These are phyloP conservation scores for Sindora glabra DNA, from an alignment of 306 rosid species.

Conservation along the genomic window DNA sequence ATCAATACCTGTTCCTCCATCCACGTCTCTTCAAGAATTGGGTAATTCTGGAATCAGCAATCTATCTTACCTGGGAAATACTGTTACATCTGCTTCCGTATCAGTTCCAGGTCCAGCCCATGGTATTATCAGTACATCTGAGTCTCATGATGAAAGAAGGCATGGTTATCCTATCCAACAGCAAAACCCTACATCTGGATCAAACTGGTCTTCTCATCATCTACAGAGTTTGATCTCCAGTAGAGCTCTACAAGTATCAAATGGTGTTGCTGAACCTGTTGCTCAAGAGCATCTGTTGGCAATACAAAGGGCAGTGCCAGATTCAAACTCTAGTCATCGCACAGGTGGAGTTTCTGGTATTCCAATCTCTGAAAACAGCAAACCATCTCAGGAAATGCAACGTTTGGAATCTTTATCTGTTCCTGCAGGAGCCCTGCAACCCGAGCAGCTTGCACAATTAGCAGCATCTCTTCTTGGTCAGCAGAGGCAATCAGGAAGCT, in stretches of 20 bases:
- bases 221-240: slow-evolving; percentile 33
- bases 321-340: slow-evolving; percentile 30
- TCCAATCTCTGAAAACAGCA: slow-evolving; percentile 27
- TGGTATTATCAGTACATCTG: slow-evolving; percentile 22
- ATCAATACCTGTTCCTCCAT: slow-evolving; percentile 17
- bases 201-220: slow-evolving; percentile 47
- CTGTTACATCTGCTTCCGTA: slow-evolving; percentile 29
- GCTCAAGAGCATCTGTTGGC: slow-evolving; percentile 31
- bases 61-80: slow-evolving; percentile 35
- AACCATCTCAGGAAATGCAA: slow-evolving; percentile 31
- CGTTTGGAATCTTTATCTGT: slow-evolving; percentile 32
- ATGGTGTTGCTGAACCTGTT: slow-evolving; percentile 32
- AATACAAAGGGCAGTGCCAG: slow-evolving; percentile 30
- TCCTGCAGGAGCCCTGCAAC: slow-evolving; percentile 44
- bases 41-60: slow-evolving; percentile 39
- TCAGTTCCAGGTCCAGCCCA: slow-evolving; percentile 36
- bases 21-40: slow-evolving; percentile 35
- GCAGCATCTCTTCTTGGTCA: slow-evolving; percentile 74
- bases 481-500: slow-evolving; percentile 55
- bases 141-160: slow-evolving; percentile 39
- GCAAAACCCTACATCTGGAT: slow-evolving; percentile 27
- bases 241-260: slow-evolving; percentile 34
- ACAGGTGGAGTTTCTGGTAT: slow-evolving; percentile 36
- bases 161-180: slow-evolving; percentile 46
- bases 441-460: slow-evolving; percentile 75